Conservation (phyloP, 331 rosid species). For the Arachis monticola region DNA sequence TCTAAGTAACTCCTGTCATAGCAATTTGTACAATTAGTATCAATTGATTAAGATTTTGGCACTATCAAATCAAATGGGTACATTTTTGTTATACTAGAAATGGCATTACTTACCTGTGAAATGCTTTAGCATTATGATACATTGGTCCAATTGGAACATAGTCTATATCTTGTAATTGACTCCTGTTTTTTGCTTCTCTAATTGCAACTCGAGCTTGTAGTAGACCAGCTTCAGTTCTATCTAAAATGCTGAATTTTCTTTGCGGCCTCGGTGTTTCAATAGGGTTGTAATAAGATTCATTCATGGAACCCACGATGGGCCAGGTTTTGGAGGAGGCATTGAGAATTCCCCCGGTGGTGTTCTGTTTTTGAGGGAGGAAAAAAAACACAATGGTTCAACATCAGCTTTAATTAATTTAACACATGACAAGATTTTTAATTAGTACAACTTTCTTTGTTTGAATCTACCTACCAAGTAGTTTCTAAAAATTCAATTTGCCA, state of each 20-base stretch:
- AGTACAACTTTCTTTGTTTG: not conserved
- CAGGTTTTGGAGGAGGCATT: constrained; percentile 40
- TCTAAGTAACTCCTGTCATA: constrained; percentile 77
- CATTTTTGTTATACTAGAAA: no score
- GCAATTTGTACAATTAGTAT: not conserved
- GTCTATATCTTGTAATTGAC: constrained; percentile 61
- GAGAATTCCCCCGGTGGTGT: constrained; percentile 41
- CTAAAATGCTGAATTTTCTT: constrained; percentile 54
- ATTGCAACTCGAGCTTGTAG: constrained; percentile 73
- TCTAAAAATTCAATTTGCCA: constrained; percentile 1
- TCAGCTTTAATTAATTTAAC: no score
- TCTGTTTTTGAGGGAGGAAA: constrained; percentile 31
- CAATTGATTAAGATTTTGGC: not conserved
- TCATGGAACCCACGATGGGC: constrained; percentile 25
- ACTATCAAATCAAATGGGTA: not conserved
- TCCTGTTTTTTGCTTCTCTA: constrained; percentile 60
- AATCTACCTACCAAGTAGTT: not conserved
- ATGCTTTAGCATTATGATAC: constrained; percentile 77
- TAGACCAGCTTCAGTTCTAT: constrained; percentile 62
- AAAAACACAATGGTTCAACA: not conserved
- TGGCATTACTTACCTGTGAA: constrained; percentile 66
- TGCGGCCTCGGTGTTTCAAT: constrained; percentile 36
- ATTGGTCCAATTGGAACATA: constrained; percentile 79
- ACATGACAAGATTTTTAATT: not conserved
- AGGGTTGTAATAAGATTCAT: constrained; percentile 43